Conservation (phyloP, 371 early-diverging fungal genomes). For the Mortierella sp. region DNA sequence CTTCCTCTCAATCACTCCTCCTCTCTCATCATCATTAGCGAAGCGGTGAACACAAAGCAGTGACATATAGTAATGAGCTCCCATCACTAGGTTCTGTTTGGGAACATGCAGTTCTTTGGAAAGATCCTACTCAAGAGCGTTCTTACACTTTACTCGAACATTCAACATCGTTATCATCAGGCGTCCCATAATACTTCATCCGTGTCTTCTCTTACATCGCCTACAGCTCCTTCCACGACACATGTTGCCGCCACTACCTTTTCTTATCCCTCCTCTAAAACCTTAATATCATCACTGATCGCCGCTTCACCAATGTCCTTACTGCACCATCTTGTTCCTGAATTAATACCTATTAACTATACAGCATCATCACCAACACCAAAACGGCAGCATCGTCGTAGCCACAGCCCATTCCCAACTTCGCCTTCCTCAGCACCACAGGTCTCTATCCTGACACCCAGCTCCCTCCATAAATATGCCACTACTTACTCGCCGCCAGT, state of each 20-base stretch:
- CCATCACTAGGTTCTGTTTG: not conserved
- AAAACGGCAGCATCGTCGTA: not conserved
- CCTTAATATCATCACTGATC: not conserved
- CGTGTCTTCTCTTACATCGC: not conserved
- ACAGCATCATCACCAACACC: not conserved
- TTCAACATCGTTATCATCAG: not conserved
- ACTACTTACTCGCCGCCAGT: not conserved
- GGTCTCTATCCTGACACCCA: not conserved
- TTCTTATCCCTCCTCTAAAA: not conserved
- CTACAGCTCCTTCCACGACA: not conserved
- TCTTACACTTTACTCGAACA: not conserved
- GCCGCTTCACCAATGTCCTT: not conserved
- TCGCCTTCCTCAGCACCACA: not conserved
- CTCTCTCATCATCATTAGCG: not conserved
- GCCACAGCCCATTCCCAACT: not conserved
- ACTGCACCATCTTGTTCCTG: not conserved
- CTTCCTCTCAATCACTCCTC: not conserved
- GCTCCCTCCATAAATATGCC: not conserved
- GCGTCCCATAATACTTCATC: not conserved
- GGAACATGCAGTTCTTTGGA: slow-evolving; percentile 13
- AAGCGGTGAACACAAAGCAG: not conserved
- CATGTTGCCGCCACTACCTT: not conserved
- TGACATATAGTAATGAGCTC: not conserved
- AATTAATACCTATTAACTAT: not conserved
- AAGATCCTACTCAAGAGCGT: slow-evolving; percentile 20